Evolutionary conservation across 2,329 filamentous ascomycete species (phyloP), one percentile per base, ranked within the genome.

Genomic region (Geosmithia morbida): DNA sequence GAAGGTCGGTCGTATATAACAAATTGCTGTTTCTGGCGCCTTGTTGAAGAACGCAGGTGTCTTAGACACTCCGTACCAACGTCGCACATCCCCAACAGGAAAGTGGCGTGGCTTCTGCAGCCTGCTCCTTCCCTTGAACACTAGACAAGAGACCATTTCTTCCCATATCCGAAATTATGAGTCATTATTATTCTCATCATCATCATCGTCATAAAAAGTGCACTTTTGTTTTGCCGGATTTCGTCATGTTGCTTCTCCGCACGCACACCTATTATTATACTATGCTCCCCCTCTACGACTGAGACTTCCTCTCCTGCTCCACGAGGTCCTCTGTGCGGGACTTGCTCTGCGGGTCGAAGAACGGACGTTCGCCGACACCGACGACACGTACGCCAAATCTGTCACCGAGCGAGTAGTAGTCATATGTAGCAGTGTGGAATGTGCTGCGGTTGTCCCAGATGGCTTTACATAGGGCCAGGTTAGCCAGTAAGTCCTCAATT

Each of bases 361-460:
- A 78, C 1, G 73, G 73, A 54, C 60, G 62, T 60, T 78, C 74
- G 0, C 74, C 75, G 14, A 78, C 53, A 5, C 72, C 70, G 7
- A 76, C 72, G 2, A 66, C 71, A 1, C 75, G 57, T 30, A 69
- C 66, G 0, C 74, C 74, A 8, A 62, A 64, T 3, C 74, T 58
- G 51, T 72, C 65, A 1, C 72, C 74, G n/a, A 29, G 29, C 19
- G 41, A 37, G 41, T 69, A 59, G 51, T 74, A 72, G 52, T 77
- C 74, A 13, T 66, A 66, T 0, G 72, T 78, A 0, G 73, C 74
- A 2, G 69, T 66, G 51, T 79, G 74, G 53, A 71, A 77, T 1
- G 70, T 70, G n/a, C 66, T 70, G 7, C 74, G 62, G 52, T 78
- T 77, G 51, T 79, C 74, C 74, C 75, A 78, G 51, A 78, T 75